Evolutionary conservation across 192 early-diverging fungal genomes (phyloP).

Genomic region (Podila horticola): DNA sequence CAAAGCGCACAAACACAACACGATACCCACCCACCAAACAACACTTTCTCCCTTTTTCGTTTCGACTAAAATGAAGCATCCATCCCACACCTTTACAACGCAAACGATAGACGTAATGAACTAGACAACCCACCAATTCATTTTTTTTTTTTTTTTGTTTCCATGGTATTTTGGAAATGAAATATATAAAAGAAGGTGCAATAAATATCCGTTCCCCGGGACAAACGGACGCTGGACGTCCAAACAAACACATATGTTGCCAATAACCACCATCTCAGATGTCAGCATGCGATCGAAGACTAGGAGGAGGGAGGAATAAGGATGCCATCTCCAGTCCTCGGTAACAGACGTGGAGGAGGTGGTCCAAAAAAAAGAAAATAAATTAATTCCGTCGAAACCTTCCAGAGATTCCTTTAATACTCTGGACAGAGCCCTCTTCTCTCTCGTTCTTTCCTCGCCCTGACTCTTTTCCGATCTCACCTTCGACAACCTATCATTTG

Average conservation of each 20-base stretch:
- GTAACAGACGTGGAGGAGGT: too few species aligned
- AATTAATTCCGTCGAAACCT: not conserved
- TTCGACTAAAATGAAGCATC: not conserved
- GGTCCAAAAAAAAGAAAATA: too few species aligned
- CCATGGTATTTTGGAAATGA: not conserved
- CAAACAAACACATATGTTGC: too few species aligned
- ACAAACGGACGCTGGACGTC: not conserved
- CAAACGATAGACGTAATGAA: conserved; percentile 1
- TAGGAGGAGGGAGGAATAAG: too few species aligned
- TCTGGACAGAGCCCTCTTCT: not conserved
- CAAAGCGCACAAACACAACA: not conserved
- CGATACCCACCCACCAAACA: not conserved
- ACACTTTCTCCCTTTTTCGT: not conserved
- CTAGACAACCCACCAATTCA: not conserved
- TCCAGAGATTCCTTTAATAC: not conserved
- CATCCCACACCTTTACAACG: not conserved
- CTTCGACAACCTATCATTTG: not conserved
- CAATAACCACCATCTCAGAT: too few species aligned
- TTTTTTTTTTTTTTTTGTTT: not conserved
- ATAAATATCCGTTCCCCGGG: not conserved
- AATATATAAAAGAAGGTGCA: not conserved
- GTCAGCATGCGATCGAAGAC: too few species aligned
- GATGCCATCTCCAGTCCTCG: too few species aligned
- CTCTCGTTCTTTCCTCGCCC: not conserved
- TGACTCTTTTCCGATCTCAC: not conserved